Evolutionary conservation across 1,139 yeast species (phyloP), one percentile per base, ranked within the genome.

Genomic region (Yamadazyma songkhlaensis): DNA sequence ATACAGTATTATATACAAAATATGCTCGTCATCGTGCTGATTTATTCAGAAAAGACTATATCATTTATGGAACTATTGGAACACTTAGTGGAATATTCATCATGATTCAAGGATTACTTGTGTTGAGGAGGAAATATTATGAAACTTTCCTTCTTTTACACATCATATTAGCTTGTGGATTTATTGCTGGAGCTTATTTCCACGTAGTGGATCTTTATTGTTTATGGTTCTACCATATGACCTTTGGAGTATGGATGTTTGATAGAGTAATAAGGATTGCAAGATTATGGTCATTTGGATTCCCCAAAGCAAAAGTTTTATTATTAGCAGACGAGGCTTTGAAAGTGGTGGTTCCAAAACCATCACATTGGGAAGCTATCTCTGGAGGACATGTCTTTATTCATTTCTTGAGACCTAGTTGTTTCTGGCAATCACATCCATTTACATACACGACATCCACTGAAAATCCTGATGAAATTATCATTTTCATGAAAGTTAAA

Each of bases 381-480:
- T 72, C 76, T 9, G 87, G 87, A n/a, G 80, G 82, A 13, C 82
- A 74, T 53, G 80, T 78, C 0, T 83, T 69, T 49, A 59, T 83
- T 35, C 79, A 81, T 51, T 72, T 81, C 39, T 54, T 75, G 32
- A 58, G 67, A 30, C 68, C 78, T 30, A 53, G 71, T 44, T 73
- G 76, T 37, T 82, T 82, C 45, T 84, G 79, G 80, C 88, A 83
- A 53, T 75, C 84, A 0, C 90, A 83, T 54, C 90, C 90, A 0
- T 83, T 83, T 50, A 79, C 88, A 3, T 57, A 57, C 38, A 54
- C 60, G 8, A 35, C 20, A 3, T 66, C 71, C 3, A 12, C 36
- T 12, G 40, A 42, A 3, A 67, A 69, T 38, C 70, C 65, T 31
- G 40, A 47, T 25, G 53, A 55, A 35, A 60, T 67, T 20, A 50